Evolutionary conservation across 2,329 filamentous ascomycete species (phyloP).

Genomic region (Fusarium aywerte): DNA sequence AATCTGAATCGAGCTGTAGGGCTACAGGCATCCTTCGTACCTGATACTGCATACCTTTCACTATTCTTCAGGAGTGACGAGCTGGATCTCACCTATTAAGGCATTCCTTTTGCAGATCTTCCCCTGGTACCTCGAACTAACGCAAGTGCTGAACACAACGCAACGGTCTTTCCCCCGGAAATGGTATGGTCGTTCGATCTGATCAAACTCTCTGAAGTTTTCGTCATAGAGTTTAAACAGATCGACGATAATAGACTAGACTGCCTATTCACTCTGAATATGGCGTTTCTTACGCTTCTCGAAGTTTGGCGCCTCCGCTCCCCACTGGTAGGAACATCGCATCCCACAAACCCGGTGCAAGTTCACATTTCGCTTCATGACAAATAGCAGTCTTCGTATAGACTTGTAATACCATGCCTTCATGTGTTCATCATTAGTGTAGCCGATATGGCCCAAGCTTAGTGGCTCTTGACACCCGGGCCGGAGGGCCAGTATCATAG

Average conservation of each 20-base stretch:
- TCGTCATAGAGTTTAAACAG: not conserved
- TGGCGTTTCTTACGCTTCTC: not conserved
- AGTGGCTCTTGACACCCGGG: conserved; percentile 1
- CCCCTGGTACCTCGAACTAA: conserved; percentile 22
- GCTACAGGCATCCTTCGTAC: not conserved
- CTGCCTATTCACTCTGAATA: not conserved
- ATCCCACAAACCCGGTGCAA: not conserved
- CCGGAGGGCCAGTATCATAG: conserved; percentile 4
- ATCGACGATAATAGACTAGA: not conserved
- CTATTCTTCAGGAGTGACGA: not conserved
- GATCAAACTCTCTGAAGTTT: not conserved
- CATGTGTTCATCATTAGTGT: not conserved
- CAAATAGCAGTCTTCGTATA: conserved; percentile 16
- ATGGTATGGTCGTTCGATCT: not conserved
- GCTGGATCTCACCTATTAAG: not conserved
- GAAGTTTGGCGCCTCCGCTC: conserved; percentile 36
- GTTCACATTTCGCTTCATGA: not conserved
- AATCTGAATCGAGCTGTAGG: not conserved
- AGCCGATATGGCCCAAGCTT: not conserved
- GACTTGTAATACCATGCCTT: not conserved
- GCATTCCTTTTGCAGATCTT: conserved; percentile 1
- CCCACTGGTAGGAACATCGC: not conserved
- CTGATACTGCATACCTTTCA: not conserved
- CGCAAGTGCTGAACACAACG: not conserved
- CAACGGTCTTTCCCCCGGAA: conserved; percentile 8